Base-by-base conservation (phyloP, 2,329 filamentous ascomycete species). In the Aspergillus viridinutans region DNA sequence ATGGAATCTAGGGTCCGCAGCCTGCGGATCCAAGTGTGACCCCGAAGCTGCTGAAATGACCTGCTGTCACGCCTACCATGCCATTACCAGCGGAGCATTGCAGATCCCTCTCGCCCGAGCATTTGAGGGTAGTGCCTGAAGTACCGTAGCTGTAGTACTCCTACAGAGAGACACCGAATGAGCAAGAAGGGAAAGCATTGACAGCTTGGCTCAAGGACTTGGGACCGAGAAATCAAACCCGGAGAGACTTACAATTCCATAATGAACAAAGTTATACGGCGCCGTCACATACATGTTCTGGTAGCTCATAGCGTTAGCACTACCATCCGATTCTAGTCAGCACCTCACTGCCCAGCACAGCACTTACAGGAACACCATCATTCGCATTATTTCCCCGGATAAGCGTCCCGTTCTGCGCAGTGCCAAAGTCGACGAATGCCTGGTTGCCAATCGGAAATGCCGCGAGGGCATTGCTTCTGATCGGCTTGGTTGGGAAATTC, bases 371-470 rank as follows among this genome's bases (percentile, higher is more conserved):
- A 28, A 70, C 68, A 52, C 68, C 68, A 28, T 70, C 67, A 42
- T 23, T 55, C 21, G 43, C 43, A 52, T 70, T 70, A 40, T 68
- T 70, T n/a, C 67, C 68, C 14, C 68, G 62, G 50, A 63, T 60
- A 49, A 70, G 28, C 0, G 67, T 67, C 6, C 66, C 67, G 10
- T 59, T 59, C 43, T 66, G 66, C 17, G 63, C 58, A 1, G 55
- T 35, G 5, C 60, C 68, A 58, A 67, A 70, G 26, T 50, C 52
- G 7, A 67, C 67, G 58, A 65, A 69, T 2, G 56, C 67, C 32
- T 51, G 40, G 25, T 70, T 71, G 2, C 69, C 69, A 49, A 72
- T 72, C 5, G 69, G 69, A 21, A 69, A 72, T 8, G 69, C 68
- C 52, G 69, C 69, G 25, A 72, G 55, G 4, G 69, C 68, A 62